phyloP scores from a whole-genome alignment of 805 yeast species.

The Yarrowia alimentaria region DNA sequence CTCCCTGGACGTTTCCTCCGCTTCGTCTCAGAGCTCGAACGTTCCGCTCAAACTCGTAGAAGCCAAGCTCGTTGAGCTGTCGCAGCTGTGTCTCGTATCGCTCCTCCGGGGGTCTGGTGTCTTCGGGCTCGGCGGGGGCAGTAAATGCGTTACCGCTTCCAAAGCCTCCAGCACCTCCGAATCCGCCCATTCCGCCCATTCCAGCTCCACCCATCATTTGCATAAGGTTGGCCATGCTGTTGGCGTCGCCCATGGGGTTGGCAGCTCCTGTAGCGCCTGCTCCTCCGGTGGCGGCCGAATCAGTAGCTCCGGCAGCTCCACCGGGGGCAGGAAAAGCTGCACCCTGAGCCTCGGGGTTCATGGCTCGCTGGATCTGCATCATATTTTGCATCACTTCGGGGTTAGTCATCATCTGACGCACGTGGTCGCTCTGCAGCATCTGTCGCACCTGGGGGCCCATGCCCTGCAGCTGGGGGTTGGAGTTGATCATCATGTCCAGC shows the following conservation, averaged over 20 bases:
- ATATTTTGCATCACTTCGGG: slow-evolving; percentile 83
- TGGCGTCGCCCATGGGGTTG: slow-evolving; percentile 20
- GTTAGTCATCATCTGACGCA: slow-evolving; percentile 75
- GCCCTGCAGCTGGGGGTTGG: slow-evolving; percentile 73
- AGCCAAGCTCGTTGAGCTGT: slow-evolving; percentile 80
- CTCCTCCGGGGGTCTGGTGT: slow-evolving; percentile 76
- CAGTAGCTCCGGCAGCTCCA: slow-evolving; percentile 31
- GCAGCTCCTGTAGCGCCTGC: slow-evolving; percentile 12
- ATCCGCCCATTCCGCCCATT: slow-evolving; percentile 45
- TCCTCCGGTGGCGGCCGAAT: slow-evolving; percentile 29
- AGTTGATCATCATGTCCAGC: slow-evolving; percentile 76
- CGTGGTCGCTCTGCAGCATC: slow-evolving; percentile 77
- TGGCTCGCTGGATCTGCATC: slow-evolving; percentile 66
- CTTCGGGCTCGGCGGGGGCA: slow-evolving; percentile 47
- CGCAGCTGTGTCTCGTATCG: slow-evolving; percentile 68
- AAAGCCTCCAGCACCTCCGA: too few species aligned
- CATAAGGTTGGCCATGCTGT: slow-evolving; percentile 24
- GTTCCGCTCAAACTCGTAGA: slow-evolving; percentile 87
- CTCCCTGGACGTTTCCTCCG: slow-evolving; percentile 98
- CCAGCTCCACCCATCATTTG: slow-evolving; percentile 29
- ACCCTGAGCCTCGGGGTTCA: slow-evolving; percentile 45
- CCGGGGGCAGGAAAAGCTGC: slow-evolving; percentile 40
- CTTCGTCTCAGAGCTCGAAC: slow-evolving; percentile 89
- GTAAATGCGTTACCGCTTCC: slow-evolving; percentile 41
- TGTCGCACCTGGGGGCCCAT: slow-evolving; percentile 90